Evolutionary conservation across 2,329 filamentous ascomycete genomes (phyloP).

Genomic region (Aspergillus unguis): DNA sequence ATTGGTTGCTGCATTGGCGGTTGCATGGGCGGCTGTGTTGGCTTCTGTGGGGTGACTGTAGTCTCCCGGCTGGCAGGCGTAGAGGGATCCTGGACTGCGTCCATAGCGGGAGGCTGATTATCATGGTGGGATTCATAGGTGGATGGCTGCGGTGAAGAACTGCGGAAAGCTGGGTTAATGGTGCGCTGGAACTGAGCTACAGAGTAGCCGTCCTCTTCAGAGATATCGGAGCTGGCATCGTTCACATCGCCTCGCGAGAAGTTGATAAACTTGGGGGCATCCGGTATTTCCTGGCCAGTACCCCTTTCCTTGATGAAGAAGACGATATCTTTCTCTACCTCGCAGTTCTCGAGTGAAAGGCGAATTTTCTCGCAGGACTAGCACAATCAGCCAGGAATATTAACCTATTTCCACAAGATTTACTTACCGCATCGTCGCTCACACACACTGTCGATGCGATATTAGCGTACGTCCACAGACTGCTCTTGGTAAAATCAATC

Average conservation of each 20-base stretch:
- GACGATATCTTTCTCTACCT: constrained; percentile 92
- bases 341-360: constrained; percentile 86
- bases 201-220: constrained; percentile 92
- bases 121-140: constrained; percentile 91
- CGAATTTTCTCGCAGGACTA: constrained; percentile 92
- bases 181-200: constrained; percentile 93
- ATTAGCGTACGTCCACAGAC: constrained; percentile 96
- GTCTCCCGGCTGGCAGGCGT: constrained; percentile 51
- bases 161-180: constrained; percentile 92
- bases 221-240: constrained; percentile 76
- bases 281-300: constrained; percentile 95
- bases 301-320: constrained; percentile 83
- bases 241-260: constrained; percentile 79
- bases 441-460: constrained; percentile 96
- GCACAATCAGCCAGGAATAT: constrained; percentile 12
- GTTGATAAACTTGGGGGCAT: constrained; percentile 97
- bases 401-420: not conserved
- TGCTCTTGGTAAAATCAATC: constrained; percentile 95
- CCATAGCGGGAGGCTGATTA: constrained; percentile 69
- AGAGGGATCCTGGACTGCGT: constrained; percentile 59
- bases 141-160: constrained; percentile 93
- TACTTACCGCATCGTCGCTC: constrained; percentile 74
- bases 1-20: constrained; percentile 18
- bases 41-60: constrained; percentile 53
- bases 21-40: constrained; percentile 23